phyloP scores from a whole-genome alignment of 495 filamentous ascomycete genomes.

The Tuber indicum region DNA sequence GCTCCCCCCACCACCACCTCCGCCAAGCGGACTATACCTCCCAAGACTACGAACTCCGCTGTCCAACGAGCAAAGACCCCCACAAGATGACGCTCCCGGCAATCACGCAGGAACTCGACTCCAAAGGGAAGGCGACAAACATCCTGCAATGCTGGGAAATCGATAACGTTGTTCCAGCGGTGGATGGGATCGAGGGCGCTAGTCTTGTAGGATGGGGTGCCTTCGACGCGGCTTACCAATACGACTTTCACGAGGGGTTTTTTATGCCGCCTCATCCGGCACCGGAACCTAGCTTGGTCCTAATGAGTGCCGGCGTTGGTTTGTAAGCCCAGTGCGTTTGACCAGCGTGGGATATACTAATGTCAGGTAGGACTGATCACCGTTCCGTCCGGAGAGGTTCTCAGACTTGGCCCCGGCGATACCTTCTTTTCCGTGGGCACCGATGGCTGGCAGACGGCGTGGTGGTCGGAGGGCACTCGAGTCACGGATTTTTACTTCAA shows the following conservation, averaged over 20 bases:
- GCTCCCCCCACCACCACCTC: too few relatives aligned
- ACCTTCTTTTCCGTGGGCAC: not conserved
- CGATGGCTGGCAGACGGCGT: not conserved
- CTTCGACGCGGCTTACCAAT: not conserved
- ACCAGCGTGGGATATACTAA: not conserved
- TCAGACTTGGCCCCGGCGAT: not conserved
- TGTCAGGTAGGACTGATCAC: not conserved
- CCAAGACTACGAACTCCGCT: not conserved
- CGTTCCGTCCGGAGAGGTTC: not conserved
- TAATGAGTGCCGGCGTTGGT: not conserved
- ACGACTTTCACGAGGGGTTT: not conserved
- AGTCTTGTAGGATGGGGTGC: not conserved
- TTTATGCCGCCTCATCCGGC: not conserved
- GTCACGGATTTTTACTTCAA: not conserved
- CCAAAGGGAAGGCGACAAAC: not conserved
- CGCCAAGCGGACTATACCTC: not conserved
- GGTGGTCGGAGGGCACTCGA: not conserved
- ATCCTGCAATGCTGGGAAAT: not conserved
- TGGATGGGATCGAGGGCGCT: not conserved
- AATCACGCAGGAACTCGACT: not conserved
- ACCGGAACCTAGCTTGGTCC: not conserved
- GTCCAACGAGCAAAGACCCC: not conserved
- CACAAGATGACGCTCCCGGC: not conserved
- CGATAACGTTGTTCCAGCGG: not conserved
- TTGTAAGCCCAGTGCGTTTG: not conserved